phyloP scores from a whole-genome alignment of 441 rosid genomes.

The Pelargonium australe region DNA sequence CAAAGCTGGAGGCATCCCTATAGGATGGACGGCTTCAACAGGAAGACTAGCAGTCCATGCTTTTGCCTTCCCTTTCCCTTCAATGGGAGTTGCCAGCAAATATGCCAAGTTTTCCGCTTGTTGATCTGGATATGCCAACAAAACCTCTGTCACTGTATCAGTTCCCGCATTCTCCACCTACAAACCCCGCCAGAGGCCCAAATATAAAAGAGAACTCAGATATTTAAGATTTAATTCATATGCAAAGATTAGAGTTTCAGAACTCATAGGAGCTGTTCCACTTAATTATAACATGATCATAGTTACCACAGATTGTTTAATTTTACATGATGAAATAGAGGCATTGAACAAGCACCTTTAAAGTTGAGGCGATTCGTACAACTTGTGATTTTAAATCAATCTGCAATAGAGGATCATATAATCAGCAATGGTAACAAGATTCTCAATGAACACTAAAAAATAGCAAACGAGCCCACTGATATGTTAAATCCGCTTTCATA shows the following conservation, averaged over 20 bases:
- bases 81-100: conserved; percentile 40
- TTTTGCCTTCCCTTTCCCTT: conserved; percentile 67
- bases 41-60: conserved; percentile 38
- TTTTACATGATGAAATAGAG: neutral
- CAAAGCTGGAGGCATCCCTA: conserved; percentile 59
- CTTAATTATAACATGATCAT: neutral
- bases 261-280: neutral
- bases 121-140: conserved; percentile 62
- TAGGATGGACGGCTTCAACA: conserved; percentile 29
- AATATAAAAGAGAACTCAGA: neutral
- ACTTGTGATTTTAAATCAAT: conserved; percentile 78
- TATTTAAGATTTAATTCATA: neutral
- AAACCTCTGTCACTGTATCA: conserved; percentile 53
- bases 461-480: neutral
- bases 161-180: conserved; percentile 75
- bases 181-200: conserved; percentile 9
- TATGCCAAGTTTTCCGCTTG: conserved; percentile 64
- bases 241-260: neutral
- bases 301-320: neutral
- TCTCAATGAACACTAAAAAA: neutral
- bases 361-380: conserved; percentile 54
- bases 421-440: neutral
- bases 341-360: conserved; percentile 47
- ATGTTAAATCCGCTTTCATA: neutral
- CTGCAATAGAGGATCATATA: conserved; percentile 34